Evolutionary conservation across 805 yeast genomes (phyloP), one percentile per base, ranked within the genome.

Genomic region (Kluyveromyces dobzhanskii): DNA sequence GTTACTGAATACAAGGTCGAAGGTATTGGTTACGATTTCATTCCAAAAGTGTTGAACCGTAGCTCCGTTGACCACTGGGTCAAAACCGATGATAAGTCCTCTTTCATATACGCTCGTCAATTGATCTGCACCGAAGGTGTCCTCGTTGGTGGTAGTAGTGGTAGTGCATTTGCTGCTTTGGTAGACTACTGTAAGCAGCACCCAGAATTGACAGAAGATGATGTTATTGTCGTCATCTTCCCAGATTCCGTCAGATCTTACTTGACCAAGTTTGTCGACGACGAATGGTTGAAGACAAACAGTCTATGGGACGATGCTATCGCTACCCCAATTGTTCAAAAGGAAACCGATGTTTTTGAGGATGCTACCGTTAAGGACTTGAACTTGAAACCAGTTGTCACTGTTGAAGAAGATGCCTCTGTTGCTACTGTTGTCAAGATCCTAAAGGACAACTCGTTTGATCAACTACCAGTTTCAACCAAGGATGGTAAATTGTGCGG

Each of bases 211-310:
- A 74, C 80, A 33, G 85, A 80, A 65, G 73, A 78, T 36, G 94
- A 82, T 49, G 73, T 73, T 14, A 72, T 85, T 43, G 94, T 85
- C 24, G 86, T 81, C 34, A 80, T 85, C 17, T 75, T 83, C 74
- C 94, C 95, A 32, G 95, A 85, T 60, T 78, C 87, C 30, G 76
- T 85, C 56, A 77, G 95, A 69, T 84, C 94, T 3, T 85, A 85
- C 65, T 70, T 85, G 62, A 77, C 92, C 46, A 85, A 85, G 65
- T 85, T 85, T 56, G 90, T 84, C 28, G 94, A 85, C 59, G 94
- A 85, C 53, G 94, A 84, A 62, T 85, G 95, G 95, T 77, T 85
- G 82, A 73, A 71, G 57, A 75, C 75, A 51, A 83, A 85, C 57
- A 82, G 83, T 3, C 78, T 85, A 54, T 74, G 80, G 47, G 84